Percentiles rank a stretch among this genome's conserved stretches.
These are phyloP conservation scores for Cornus kousa DNA, from an alignment of 148 eudicot species.

Conservation along the genomic window DNA sequence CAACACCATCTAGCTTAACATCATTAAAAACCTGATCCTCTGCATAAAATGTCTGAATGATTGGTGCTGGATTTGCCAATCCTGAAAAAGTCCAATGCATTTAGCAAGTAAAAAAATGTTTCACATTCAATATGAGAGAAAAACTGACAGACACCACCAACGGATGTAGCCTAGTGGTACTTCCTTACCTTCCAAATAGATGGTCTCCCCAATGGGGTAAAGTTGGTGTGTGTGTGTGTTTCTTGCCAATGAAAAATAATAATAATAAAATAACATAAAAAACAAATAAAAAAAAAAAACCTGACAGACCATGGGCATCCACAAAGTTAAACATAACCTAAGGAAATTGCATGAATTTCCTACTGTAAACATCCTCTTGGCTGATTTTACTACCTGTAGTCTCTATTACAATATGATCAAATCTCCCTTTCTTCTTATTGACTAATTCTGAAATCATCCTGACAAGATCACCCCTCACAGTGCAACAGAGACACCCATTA, in stretches of 20 bases:
- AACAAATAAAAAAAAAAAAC: not conserved
- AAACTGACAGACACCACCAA: not conserved
- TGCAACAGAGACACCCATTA: slow-evolving; percentile 96
- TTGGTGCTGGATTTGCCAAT: slow-evolving; percentile 97
- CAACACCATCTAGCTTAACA: slow-evolving; percentile 95
- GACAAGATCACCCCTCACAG: slow-evolving; percentile 98
- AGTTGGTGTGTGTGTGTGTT: no score
- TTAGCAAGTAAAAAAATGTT: not conserved
- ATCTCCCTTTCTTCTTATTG: slow-evolving; percentile 73
- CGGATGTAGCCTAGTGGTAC: no score
- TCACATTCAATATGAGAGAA: not conserved
- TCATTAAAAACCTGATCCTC: slow-evolving; percentile 83
- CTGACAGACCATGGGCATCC: not conserved
- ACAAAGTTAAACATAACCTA: not conserved
- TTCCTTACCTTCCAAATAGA: no score
- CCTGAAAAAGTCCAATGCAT: slow-evolving; percentile 40
- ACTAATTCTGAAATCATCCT: slow-evolving; percentile 91
- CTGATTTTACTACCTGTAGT: slow-evolving; percentile 68
- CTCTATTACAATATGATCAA: slow-evolving; percentile 95
- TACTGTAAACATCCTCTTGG: not conserved
- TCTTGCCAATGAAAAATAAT: no score
- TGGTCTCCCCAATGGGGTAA: no score
- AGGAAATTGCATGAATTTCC: not conserved
- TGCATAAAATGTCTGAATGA: slow-evolving; percentile 97
- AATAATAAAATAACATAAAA: no score